Evolutionary conservation across 2,329 filamentous ascomycete genomes (phyloP).

Genomic region (Arthroderma sp.): DNA sequence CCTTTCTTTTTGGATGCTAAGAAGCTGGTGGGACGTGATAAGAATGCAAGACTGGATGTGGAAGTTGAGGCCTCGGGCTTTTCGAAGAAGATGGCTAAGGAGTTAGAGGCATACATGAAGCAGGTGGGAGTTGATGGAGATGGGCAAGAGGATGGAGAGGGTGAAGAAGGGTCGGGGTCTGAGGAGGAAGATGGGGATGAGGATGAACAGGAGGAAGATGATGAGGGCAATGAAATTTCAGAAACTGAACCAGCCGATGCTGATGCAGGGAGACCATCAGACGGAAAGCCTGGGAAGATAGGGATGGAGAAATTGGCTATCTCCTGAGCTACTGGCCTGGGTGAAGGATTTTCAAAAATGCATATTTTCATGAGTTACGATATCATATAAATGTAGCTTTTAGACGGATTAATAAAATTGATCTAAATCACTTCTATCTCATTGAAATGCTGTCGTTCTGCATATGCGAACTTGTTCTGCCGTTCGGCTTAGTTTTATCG

Average conservation of each 20-base stretch:
- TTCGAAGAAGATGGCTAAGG: slow-evolving; percentile 91
- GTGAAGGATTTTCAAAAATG: background rate
- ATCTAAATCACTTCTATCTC: no score
- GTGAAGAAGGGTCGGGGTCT: slow-evolving; percentile 21
- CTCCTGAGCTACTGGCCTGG: background rate
- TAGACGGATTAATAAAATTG: no score
- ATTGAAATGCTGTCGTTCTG: no score
- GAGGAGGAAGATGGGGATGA: slow-evolving; percentile 29
- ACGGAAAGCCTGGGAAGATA: background rate
- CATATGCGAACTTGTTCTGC: no score
- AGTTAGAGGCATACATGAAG: slow-evolving; percentile 82
- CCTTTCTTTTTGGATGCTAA: slow-evolving; percentile 77
- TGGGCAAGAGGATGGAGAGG: slow-evolving; percentile 20
- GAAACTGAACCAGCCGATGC: no score
- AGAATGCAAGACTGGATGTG: slow-evolving; percentile 62
- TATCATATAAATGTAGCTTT: no score
- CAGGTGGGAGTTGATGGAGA: slow-evolving; percentile 48
- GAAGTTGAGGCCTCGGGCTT: slow-evolving; percentile 88
- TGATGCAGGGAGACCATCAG: no score
- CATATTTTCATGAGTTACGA: no score
- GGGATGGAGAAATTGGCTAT: slow-evolving; percentile 2
- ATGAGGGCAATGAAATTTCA: slow-evolving; percentile 6
- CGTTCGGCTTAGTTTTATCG: background rate
- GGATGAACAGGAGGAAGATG: slow-evolving; percentile 21
- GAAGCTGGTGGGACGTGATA: slow-evolving; percentile 52